A percentile compares a stretch with the other conserved stretches of the same genome.
Evolutionary conservation across 169 alveolate genomes (phyloP).

Genomic region (Cryptosporidium xiaoi): DNA sequence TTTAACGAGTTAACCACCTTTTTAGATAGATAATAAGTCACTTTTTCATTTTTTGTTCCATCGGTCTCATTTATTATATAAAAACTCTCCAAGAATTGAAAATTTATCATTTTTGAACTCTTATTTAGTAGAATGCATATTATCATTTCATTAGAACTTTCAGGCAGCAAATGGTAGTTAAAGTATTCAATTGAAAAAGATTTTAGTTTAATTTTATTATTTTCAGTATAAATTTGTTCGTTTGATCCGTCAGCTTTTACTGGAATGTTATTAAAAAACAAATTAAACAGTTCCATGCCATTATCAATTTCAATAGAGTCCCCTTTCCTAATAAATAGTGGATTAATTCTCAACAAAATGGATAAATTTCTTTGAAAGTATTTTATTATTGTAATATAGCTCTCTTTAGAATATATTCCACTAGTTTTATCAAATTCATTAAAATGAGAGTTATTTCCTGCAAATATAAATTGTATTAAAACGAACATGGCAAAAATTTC

Average conservation of each 20-base stretch:
- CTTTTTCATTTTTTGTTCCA: too few relatives aligned
- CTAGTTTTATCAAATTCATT: background rate
- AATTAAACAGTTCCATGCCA: too few relatives aligned
- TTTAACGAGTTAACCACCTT: too few relatives aligned
- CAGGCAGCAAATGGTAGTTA: constrained; percentile 30
- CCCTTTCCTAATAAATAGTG: background rate
- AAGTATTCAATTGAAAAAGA: constrained; percentile 14
- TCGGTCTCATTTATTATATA: background rate
- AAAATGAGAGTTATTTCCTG: background rate
- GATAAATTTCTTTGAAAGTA: constrained; percentile 32
- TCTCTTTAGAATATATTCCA: constrained; percentile 23
- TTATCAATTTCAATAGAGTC: background rate
- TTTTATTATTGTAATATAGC: constrained; percentile 22
- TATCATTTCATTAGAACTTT: constrained; percentile 19
- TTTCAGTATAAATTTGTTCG: too few relatives aligned
- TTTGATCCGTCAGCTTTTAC: too few relatives aligned
- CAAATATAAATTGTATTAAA: constrained; percentile 26
- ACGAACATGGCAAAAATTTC: constrained; percentile 29
- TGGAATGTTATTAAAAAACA: too few relatives aligned
- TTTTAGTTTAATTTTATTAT: background rate
- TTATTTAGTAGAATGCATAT: constrained; percentile 16
- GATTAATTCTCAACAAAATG: constrained; percentile 1
- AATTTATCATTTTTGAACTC: constrained; percentile 18
- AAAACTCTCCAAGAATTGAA: constrained; percentile 3
- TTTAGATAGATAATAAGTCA: too few relatives aligned